Percentiles rank a stretch among this genome's conserved stretches.
phyloP scores from a whole-genome alignment of 192 early-diverging fungal genomes.

The Coemansia sp. region DNA sequence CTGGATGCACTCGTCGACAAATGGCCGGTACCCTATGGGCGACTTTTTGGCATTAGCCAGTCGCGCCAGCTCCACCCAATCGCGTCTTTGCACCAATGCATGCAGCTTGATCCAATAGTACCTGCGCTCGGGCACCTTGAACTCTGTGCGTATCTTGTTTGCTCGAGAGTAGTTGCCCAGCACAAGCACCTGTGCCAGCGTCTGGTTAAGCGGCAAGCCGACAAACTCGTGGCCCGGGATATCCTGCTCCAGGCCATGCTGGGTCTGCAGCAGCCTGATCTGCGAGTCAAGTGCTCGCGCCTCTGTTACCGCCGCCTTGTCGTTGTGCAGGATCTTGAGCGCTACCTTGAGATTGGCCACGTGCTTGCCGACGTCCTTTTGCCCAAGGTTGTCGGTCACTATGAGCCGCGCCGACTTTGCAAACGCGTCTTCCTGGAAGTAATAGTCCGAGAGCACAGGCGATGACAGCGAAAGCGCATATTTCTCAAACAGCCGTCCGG shows the following conservation, averaged over 20 bases:
- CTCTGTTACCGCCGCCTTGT: conserved; percentile 69
- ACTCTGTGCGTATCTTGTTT: conserved; percentile 74
- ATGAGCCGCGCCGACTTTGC: conserved; percentile 61
- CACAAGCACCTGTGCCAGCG: conserved; percentile 74
- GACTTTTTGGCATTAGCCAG: conserved; percentile 71
- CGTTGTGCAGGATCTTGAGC: conserved; percentile 69
- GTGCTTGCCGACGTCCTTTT: conserved; percentile 54
- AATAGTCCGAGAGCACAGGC: conserved; percentile 86
- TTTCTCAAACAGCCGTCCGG: conserved; percentile 78
- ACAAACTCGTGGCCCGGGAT: conserved; percentile 57
- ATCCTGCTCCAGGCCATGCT: conserved; percentile 74
- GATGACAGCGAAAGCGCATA: conserved; percentile 76
- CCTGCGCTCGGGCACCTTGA: conserved; percentile 80
- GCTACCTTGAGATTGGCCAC: conserved; percentile 71
- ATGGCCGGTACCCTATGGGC: conserved; percentile 76
- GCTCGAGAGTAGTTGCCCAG: conserved; percentile 71
- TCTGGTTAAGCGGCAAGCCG: conserved; percentile 79
- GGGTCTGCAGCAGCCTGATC: conserved; percentile 70
- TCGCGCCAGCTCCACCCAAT: conserved; percentile 88
- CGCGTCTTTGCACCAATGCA: conserved; percentile 71
- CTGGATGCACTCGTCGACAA: conserved; percentile 77
- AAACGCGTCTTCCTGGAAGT: conserved; percentile 89
- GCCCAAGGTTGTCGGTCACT: conserved; percentile 39
- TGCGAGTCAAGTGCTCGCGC: conserved; percentile 56
- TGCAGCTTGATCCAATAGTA: conserved; percentile 91